These are phyloP conservation scores for Solanum pimpinellifolium DNA, from an alignment of 257 asterid genomes.

Conservation along the genomic window DNA sequence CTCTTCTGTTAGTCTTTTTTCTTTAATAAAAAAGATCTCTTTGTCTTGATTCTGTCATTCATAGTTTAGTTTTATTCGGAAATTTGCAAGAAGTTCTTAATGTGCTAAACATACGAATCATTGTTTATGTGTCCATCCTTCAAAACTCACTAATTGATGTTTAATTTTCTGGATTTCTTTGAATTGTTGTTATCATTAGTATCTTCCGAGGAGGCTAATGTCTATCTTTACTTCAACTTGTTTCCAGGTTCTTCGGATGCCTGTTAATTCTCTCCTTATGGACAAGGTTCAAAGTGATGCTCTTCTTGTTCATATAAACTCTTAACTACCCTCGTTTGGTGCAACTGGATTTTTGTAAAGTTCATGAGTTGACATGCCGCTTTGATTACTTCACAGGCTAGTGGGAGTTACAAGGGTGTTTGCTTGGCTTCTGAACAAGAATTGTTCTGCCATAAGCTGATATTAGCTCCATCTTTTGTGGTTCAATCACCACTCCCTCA, in stretches of 20 bases:
- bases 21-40: not conserved
- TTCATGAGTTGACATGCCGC: not conserved
- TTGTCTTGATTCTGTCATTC: not conserved
- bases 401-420: conserved; percentile 57
- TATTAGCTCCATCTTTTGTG: conserved; percentile 58
- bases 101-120: not conserved
- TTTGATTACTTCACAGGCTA: conserved; percentile 37
- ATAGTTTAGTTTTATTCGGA: not conserved
- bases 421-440: conserved; percentile 88
- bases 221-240: not conserved
- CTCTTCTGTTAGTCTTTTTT: not conserved
- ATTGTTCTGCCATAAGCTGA: conserved; percentile 59
- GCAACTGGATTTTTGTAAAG: not conserved
- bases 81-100: not conserved
- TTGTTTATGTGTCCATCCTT: not conserved
- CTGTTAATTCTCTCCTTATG: conserved; percentile 41
- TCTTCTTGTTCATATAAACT: not conserved
- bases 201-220: not conserved
- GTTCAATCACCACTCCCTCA: conserved; percentile 27
- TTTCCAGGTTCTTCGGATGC: conserved; percentile 80
- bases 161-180: not conserved
- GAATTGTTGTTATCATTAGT: not conserved
- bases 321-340: not conserved
- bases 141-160: not conserved
- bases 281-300: conserved; percentile 41